Evolutionary conservation across 1,284 basidiomycete genomes (phyloP).

Genomic region (Ganoderma lucidum): DNA sequence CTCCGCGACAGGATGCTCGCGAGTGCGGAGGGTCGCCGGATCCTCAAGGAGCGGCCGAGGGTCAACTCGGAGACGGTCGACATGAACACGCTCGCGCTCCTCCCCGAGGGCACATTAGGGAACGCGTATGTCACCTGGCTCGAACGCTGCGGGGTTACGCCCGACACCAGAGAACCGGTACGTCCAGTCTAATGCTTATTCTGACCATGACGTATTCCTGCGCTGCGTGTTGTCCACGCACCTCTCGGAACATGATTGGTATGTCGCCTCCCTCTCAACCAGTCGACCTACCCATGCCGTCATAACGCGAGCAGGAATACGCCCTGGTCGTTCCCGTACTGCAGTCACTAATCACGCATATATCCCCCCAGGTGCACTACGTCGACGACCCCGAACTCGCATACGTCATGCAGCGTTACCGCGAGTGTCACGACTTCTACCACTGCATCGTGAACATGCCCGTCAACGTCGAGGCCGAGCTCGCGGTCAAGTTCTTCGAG

Average conservation of each 20-base stretch:
- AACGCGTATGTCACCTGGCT: conserved; percentile 93
- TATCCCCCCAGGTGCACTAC: conserved; percentile 81
- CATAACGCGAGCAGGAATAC: not conserved
- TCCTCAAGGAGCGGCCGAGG: conserved; percentile 86
- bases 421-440: conserved; percentile 97
- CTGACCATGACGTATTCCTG: conserved; percentile 6
- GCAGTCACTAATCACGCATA: too few species aligned
- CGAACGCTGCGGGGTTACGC: conserved; percentile 89
- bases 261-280: not conserved
- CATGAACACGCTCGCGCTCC: conserved; percentile 68
- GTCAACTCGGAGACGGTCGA: conserved; percentile 84
- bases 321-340: not conserved
- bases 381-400: conserved; percentile 93
- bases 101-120: conserved; percentile 88
- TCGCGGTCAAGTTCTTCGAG: conserved; percentile 97
- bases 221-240: not conserved
- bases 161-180: conserved; percentile 93
- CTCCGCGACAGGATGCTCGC: conserved; percentile 85
- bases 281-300: not conserved
- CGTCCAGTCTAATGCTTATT: conserved; percentile 37
- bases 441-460: conserved; percentile 91
- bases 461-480: conserved; percentile 90
- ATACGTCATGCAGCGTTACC: conserved; percentile 98
- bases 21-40: conserved; percentile 81
- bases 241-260: not conserved